phyloP scores from a whole-genome alignment of 805 yeast genomes.

The Candida pseudofarinosa region DNA sequence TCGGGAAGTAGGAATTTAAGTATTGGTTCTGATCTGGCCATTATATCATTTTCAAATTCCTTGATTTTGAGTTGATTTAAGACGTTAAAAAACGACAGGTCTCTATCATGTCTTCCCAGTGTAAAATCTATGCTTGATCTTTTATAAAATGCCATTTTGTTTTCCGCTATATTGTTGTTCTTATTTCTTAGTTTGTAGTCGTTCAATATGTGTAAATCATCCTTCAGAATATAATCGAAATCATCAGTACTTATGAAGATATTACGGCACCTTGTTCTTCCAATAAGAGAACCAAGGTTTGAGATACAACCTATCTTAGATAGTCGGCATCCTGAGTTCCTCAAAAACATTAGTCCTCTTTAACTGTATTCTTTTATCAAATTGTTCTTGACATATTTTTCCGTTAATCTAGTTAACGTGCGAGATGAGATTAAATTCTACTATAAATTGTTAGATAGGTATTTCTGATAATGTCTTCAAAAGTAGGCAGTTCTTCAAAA shows the following conservation, averaged over 20 bases:
- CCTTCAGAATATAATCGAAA: constrained; percentile 15
- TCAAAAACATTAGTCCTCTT: not conserved
- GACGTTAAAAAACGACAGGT: constrained; percentile 7
- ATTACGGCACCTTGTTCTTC: constrained; percentile 1
- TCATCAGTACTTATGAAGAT: constrained; percentile 6
- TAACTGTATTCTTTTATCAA: no score
- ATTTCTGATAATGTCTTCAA: constrained; percentile 16
- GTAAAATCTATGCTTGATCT: constrained; percentile 14
- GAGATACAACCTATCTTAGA: not conserved
- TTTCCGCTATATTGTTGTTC: constrained; percentile 3
- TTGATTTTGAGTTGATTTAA: constrained; percentile 10
- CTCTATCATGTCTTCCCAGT: constrained; percentile 7
- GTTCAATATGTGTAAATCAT: constrained; percentile 16
- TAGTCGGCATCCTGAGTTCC: not conserved
- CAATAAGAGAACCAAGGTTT: not conserved
- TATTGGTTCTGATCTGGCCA: constrained; percentile 13
- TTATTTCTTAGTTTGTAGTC: constrained; percentile 9
- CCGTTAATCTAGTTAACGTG: no score
- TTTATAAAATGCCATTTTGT: constrained; percentile 11
- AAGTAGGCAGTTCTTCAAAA: constrained; percentile 12
- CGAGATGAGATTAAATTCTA: not conserved
- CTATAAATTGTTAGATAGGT: no score
- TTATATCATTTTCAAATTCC: constrained; percentile 7
- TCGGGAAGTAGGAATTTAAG: constrained; percentile 22
- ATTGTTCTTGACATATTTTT: no score